Conservation (phyloP, 768 basidiomycete genomes). For the Leccinum longicurvipes region DNA sequence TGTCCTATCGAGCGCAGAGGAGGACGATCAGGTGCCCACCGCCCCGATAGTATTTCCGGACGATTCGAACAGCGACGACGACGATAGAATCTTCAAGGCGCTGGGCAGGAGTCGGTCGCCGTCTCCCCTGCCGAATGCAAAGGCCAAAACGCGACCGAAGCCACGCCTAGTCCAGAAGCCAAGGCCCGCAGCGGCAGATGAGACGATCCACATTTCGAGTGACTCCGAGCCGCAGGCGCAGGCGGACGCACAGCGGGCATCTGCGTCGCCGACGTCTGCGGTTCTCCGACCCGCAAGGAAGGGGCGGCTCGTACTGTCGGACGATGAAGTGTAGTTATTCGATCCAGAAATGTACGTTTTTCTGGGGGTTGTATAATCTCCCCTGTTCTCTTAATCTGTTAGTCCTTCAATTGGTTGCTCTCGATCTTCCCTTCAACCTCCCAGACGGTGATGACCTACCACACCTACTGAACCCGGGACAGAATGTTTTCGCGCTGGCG, state of each 20-base stretch:
- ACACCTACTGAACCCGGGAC: background rate
- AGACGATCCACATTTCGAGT: slow-evolving; percentile 21
- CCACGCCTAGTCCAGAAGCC: slow-evolving; percentile 43
- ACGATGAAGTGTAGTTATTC: slow-evolving; percentile 33
- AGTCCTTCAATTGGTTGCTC: background rate
- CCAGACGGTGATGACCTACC: background rate
- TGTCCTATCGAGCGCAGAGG: slow-evolving; percentile 41
- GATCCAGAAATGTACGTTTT: slow-evolving; percentile 11
- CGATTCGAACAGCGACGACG: slow-evolving; percentile 17
- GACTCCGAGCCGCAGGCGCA: slow-evolving; percentile 15
- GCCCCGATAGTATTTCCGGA: slow-evolving; percentile 13
- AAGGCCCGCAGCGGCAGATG: background rate
- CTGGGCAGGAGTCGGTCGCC: slow-evolving; percentile 27
- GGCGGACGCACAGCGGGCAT: background rate
- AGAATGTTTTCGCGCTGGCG: background rate
- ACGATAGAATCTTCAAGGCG: slow-evolving; percentile 22
- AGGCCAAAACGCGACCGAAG: slow-evolving; percentile 28
- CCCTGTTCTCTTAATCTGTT: background rate
- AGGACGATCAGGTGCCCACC: slow-evolving; percentile 18
- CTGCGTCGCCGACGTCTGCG: background rate
- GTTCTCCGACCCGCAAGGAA: slow-evolving; percentile 22
- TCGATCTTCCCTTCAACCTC: slow-evolving; percentile 6
- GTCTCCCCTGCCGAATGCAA: slow-evolving; percentile 9
- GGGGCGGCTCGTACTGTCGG: slow-evolving; percentile 35
- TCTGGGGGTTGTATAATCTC: slow-evolving; percentile 1